Percentiles rank a stretch among this genome's conserved stretches.
Evolutionary conservation across 306 rosid genomes (phyloP).

Genomic region (Fagus sylvatica): DNA sequence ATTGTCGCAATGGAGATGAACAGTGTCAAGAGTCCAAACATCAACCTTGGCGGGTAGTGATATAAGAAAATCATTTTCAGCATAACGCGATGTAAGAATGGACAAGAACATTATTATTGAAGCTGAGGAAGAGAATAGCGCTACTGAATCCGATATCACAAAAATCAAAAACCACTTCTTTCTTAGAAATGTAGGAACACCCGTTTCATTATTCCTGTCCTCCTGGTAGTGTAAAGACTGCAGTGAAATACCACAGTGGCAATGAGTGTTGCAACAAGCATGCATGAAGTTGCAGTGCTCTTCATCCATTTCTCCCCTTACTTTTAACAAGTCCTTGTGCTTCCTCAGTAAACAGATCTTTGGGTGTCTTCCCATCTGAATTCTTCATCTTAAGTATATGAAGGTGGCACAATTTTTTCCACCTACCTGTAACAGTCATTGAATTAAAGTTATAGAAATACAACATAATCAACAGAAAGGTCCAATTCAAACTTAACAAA

Average conservation of each 20-base stretch:
- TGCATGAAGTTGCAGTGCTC: constrained; percentile 43
- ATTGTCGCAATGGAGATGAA: constrained; percentile 50
- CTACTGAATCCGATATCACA: constrained; percentile 37
- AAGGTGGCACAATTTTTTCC: constrained; percentile 40
- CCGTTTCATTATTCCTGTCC: constrained; percentile 23
- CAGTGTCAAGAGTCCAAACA: constrained; percentile 36
- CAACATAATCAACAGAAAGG: no score
- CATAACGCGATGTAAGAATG: constrained; percentile 51
- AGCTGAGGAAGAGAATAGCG: constrained; percentile 45
- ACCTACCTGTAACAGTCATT: constrained; percentile 41
- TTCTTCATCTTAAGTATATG: constrained; percentile 28
- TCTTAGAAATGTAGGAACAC: not conserved
- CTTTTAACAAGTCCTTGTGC: constrained; percentile 27
- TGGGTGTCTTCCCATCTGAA: constrained; percentile 22
- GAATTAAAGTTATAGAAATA: no score
- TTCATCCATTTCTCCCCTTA: constrained; percentile 58
- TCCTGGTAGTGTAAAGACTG: constrained; percentile 53
- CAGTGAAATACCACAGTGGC: constrained; percentile 54
- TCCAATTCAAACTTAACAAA: no score
- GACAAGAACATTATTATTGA: constrained; percentile 49
- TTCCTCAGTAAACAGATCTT: constrained; percentile 31
- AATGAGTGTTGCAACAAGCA: constrained; percentile 51
- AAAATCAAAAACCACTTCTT: constrained; percentile 9
- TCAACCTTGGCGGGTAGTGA: constrained; percentile 48
- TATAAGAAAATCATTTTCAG: constrained; percentile 41